These are phyloP conservation scores for Cyberlindnera mycetangii DNA, from an alignment of 805 yeast genomes.

Conservation along the genomic window DNA sequence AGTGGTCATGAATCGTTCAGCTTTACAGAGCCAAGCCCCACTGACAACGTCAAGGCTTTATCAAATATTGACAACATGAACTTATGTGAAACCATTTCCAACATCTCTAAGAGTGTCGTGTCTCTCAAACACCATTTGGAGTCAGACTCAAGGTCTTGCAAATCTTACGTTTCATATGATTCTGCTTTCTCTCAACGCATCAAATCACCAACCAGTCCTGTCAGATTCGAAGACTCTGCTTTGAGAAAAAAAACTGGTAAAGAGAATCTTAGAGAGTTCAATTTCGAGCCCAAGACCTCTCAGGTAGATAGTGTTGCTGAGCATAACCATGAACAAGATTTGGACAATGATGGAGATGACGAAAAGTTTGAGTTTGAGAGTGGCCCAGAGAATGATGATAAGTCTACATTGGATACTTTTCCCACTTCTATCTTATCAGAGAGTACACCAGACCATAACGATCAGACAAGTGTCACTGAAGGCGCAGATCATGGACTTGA, in stretches of 20 bases:
- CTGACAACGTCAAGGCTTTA: conserved; percentile 3
- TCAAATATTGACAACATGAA: conserved; percentile 30
- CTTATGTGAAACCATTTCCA: conserved; percentile 27
- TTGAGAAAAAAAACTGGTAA: conserved; percentile 49
- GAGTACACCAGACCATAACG: conserved; percentile 14
- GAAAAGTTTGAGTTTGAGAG: conserved; percentile 18
- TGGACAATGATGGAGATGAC: conserved; percentile 16
- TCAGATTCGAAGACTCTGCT: conserved; percentile 20
- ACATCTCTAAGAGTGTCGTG: conserved; percentile 24
- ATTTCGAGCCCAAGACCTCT: conserved; percentile 28
- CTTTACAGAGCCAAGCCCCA: conserved; percentile 19
- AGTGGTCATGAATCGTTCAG: conserved; percentile 18
- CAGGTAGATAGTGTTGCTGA: too few relatives aligned
- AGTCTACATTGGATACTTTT: conserved; percentile 15
- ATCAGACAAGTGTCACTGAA: conserved; percentile 5
- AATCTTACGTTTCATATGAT: conserved; percentile 59
- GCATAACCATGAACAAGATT: conserved; percentile 3
- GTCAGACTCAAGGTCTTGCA: conserved; percentile 14
- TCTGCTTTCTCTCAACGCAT: conserved; percentile 34
- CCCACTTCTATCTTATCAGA: conserved; percentile 20
- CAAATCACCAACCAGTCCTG: conserved; percentile 4
- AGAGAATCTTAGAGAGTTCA: conserved; percentile 46
- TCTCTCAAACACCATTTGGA: conserved; percentile 20
- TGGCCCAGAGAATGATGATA: conserved; percentile 8
- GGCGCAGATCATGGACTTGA: background rate